phyloP scores from a whole-genome alignment of 1,284 basidiomycete species.

The Mrakiaceae sp. region DNA sequence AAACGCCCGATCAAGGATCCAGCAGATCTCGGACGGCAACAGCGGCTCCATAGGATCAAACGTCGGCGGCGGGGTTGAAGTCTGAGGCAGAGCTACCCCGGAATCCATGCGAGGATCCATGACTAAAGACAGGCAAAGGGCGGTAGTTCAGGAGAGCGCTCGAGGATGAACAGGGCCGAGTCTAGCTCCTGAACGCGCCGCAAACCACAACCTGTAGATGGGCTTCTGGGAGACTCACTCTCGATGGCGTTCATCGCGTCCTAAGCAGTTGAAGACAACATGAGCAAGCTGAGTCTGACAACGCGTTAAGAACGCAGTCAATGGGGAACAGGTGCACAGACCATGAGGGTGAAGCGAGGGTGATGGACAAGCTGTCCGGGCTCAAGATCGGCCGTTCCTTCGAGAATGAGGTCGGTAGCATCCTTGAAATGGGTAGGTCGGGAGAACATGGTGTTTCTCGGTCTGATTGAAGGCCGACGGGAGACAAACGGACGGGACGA shows the following conservation, averaged over 20 bases:
- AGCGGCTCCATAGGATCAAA: conserved; percentile 58
- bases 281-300: not conserved
- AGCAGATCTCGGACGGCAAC: conserved; percentile 64
- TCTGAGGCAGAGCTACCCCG: conserved; percentile 45
- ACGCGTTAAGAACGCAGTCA: too few relatives aligned
- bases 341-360: conserved; percentile 59
- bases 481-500: too few relatives aligned
- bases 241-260: conserved; percentile 76
- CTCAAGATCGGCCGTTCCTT: conserved; percentile 45
- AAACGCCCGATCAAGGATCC: conserved; percentile 66
- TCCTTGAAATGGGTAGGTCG: not conserved
- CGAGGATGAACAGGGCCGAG: not conserved
- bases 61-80: conserved; percentile 24
- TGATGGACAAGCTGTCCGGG: conserved; percentile 51
- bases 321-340: not conserved
- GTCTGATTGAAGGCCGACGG: too few relatives aligned
- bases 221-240: conserved; percentile 32
- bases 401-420: conserved; percentile 37
- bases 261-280: not conserved
- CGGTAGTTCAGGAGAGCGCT: conserved; percentile 17
- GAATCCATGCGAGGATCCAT: conserved; percentile 79
- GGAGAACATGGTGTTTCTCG: too few relatives aligned
- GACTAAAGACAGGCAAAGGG: conserved; percentile 35
- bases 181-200: not conserved
- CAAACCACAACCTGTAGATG: not conserved